Base-by-base conservation (phyloP, 257 asterid species). In the Primulina tabacum region DNA sequence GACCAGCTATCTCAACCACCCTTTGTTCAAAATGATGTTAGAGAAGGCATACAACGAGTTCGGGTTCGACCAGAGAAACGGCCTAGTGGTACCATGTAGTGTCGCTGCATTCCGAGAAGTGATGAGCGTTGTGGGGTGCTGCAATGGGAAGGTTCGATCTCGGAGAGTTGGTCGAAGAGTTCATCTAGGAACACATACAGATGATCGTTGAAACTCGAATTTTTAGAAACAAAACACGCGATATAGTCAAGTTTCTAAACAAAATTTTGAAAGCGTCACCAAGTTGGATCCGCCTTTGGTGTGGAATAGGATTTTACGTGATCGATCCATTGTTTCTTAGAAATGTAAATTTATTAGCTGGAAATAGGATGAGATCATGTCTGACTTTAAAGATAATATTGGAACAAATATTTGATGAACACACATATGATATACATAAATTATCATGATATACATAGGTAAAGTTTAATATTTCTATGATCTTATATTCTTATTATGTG, bases 11-110 rank as follows among this genome's bases (percentile, higher is more conserved):
- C 92, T 92, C 2, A 83, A 92, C 0, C 98, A 92, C 81, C 98
- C 98, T 26, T 60, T 92, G 62, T 82, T 92, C 89, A 88, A 80
- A 82, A 92, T 92, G 65, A 32, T 92, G 77, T 50, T 92, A 20
- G 96, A 92, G 75, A 92, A 90, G 82, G 90, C 97, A 16, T 85
- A 77, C 26, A 66, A 88, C 14, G 94, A 90, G 78, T 90, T 73
- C 47, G 98, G 96, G 7, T 88, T 88, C 56, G 73, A 67, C 28
- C 92, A 88, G 11, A 76, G 79, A 14, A 75, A 71, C 53, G 92
- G 95, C 0, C 83, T 92, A 0, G 88, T 84, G 26, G 82, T 92
- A 2, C 98, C 98, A 3, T 89, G 96, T 53, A 88, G 96, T 70
- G 90, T 86, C 8, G 52, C 61, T 34, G 79, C 90, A 5, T 92